These are phyloP conservation scores for Croton setiger DNA, from an alignment of 441 rosid species.

Conservation along the genomic window DNA sequence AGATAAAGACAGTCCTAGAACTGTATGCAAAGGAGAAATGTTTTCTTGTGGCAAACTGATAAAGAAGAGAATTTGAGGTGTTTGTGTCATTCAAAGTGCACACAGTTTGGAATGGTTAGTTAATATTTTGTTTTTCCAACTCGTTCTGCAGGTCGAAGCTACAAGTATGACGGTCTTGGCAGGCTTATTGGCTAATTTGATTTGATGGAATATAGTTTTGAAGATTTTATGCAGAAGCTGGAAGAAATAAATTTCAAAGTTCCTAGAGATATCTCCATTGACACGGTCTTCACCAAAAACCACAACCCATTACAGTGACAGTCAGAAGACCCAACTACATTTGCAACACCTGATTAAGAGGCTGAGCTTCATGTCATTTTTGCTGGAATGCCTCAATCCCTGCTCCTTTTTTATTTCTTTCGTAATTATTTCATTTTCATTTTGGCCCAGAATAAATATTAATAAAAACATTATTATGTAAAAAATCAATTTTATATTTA, in stretches of 20 bases:
- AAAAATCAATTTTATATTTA: no score
- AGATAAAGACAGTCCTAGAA: conserved; percentile 58
- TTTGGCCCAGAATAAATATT: no score
- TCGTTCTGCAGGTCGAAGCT: conserved; percentile 60
- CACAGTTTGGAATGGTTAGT: no score
- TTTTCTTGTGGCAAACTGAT: conserved; percentile 51
- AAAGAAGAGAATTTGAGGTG: conserved; percentile 46
- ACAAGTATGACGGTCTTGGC: conserved; percentile 78
- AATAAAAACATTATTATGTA: no score
- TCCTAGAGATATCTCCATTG: conserved; percentile 53
- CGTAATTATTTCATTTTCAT: no score
- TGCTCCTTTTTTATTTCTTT: no score
- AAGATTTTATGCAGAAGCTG: conserved; percentile 62
- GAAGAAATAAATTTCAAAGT: conserved; percentile 65
- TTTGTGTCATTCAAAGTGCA: conserved; percentile 76
- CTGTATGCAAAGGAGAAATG: conserved; percentile 65
- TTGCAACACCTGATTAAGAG: no score
- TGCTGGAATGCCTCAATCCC: no score
- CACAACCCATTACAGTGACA: neutral
- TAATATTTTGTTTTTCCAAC: neutral
- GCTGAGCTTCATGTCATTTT: no score
- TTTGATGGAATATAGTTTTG: conserved; percentile 56
- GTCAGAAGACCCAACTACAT: neutral
- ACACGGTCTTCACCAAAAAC: conserved; percentile 14
- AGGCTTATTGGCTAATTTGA: conserved; percentile 66